These are phyloP conservation scores for Leccinum glutinopallens DNA, from an alignment of 1,284 basidiomycete species.

Conservation along the genomic window DNA sequence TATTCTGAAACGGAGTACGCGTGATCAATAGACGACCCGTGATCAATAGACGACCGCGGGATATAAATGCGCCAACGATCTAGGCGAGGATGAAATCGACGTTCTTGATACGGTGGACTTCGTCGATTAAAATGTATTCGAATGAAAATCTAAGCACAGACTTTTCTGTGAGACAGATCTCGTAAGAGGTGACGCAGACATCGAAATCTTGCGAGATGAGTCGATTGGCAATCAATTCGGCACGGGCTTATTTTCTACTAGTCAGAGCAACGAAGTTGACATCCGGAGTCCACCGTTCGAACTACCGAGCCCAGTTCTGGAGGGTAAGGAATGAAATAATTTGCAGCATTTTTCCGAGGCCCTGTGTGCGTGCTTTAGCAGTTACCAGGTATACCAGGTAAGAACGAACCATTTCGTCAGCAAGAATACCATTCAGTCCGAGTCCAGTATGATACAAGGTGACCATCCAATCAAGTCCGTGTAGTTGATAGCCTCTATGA, in stretches of 20 bases:
- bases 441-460: constrained; percentile 79
- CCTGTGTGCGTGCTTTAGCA: constrained; percentile 50
- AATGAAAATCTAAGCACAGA: constrained; percentile 91
- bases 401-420: constrained; percentile 85
- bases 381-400: neutral
- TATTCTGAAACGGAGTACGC: constrained; percentile 95
- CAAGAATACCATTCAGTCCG: constrained; percentile 90
- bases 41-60: constrained; percentile 71
- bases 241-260: constrained; percentile 89
- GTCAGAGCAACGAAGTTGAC: constrained; percentile 84
- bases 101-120: constrained; percentile 99
- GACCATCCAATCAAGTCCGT: constrained; percentile 98
- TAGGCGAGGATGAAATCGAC: constrained; percentile 96
- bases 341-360: constrained; percentile 97
- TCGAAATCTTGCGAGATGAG: constrained; percentile 92
- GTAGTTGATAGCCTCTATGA: constrained; percentile 85
- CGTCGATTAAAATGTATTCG: constrained; percentile 99
- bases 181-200: constrained; percentile 96
- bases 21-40: constrained; percentile 58
- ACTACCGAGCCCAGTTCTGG: constrained; percentile 96
- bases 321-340: constrained; percentile 97
- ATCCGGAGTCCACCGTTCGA: constrained; percentile 90
- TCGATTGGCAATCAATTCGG: constrained; percentile 75
- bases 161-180: constrained; percentile 97
- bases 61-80: constrained; percentile 92